phyloP scores from a whole-genome alignment of 148 eudicot species.

The Mesembryanthemum crystallinum region DNA sequence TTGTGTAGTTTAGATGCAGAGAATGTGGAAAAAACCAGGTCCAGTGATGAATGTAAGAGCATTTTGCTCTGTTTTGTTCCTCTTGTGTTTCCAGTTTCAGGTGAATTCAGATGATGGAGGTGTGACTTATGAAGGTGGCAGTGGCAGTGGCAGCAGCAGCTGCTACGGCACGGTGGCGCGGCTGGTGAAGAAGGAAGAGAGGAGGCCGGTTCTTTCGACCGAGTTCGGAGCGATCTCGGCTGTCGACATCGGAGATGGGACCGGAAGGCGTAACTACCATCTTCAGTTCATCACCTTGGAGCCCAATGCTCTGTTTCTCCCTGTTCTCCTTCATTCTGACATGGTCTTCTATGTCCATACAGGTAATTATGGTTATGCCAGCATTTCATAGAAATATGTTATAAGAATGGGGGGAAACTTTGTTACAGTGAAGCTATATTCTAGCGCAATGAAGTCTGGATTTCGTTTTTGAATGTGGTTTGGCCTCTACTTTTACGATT shows the following conservation, averaged over 20 bases:
- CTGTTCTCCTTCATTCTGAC: conserved; percentile 64
- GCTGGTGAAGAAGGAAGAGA: conserved; percentile 46
- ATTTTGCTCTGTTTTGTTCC: neutral
- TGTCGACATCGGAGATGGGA: conserved; percentile 43
- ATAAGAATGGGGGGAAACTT: no score
- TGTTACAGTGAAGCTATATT: no score
- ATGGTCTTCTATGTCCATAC: conserved; percentile 81
- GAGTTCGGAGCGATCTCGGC: conserved; percentile 56
- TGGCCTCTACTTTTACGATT: no score
- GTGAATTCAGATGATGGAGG: conserved; percentile 6
- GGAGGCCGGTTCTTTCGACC: conserved; percentile 36
- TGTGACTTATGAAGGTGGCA: neutral
- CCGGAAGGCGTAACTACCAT: conserved; percentile 41
- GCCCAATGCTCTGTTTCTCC: conserved; percentile 72
- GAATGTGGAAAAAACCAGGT: conserved; percentile 6
- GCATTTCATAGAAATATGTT: no score
- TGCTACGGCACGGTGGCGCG: conserved; percentile 29
- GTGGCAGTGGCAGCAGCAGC: conserved; percentile 6
- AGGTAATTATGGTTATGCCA: conserved; percentile 30
- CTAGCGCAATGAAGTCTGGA: no score
- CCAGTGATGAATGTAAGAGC: neutral
- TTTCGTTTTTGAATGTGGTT: no score
- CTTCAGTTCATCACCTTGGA: conserved; percentile 77
- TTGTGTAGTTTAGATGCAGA: no score
- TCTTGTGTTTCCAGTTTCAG: neutral